Conservation (phyloP, 495 filamentous ascomycete species). For the Penicillium paradoxum region DNA sequence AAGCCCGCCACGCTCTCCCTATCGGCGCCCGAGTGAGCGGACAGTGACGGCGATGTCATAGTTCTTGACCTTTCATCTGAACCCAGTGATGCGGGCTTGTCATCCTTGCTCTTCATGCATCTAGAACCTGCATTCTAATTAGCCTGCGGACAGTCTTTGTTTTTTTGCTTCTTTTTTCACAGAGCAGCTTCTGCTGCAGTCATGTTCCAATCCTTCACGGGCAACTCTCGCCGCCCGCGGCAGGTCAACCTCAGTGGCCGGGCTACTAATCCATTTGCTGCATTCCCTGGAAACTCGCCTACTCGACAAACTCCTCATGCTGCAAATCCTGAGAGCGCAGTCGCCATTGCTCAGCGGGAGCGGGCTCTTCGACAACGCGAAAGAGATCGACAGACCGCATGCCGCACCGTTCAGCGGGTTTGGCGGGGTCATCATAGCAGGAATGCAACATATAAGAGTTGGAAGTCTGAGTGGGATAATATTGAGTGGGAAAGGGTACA, state of each 20-base stretch:
- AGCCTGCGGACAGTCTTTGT: not conserved
- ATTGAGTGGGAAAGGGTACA: conserved; percentile 25
- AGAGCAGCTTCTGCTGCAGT: conserved; percentile 13
- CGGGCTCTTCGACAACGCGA: conserved; percentile 75
- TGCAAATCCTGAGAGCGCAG: conserved; percentile 64
- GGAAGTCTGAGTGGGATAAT: conserved; percentile 67
- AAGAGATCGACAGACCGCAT: conserved; percentile 69
- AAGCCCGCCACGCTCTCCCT: conserved; percentile 18
- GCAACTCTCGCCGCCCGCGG: conserved; percentile 74
- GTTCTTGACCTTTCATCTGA: conserved; percentile 18
- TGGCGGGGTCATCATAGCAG: conserved; percentile 78
- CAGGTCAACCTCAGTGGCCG: conserved; percentile 94
- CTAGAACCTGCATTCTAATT: conserved; percentile 9
- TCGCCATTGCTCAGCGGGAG: conserved; percentile 82
- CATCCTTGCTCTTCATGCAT: conserved; percentile 13
- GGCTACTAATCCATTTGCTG: conserved; percentile 67
- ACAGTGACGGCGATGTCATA: conserved; percentile 26
- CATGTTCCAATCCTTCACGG: conserved; percentile 92
- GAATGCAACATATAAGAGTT: conserved; percentile 48
- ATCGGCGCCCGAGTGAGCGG: conserved; percentile 9
- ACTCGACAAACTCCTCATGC: conserved; percentile 36
- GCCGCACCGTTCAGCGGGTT: conserved; percentile 66
- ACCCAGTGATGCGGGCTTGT: conserved; percentile 14
- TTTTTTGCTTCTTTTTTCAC: not conserved
- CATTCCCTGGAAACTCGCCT: conserved; percentile 34